Evolutionary conservation across 805 yeast species (phyloP).

Genomic region (Nakazawaea siamensis): DNA sequence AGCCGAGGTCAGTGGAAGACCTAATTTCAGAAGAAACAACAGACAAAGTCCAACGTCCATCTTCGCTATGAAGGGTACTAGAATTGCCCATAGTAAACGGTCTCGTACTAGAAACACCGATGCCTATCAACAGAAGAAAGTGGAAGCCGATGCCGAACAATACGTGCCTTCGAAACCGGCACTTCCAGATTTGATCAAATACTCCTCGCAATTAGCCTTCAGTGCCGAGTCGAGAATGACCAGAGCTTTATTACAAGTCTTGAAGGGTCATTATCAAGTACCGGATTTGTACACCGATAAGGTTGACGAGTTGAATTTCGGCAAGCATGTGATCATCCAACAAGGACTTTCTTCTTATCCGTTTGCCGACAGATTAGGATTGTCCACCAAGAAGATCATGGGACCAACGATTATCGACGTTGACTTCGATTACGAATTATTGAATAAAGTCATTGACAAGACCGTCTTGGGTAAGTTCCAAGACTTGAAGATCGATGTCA

Average conservation of each 20-base stretch:
- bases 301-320: conserved; percentile 1
- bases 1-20: background rate
- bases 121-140: background rate
- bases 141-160: background rate
- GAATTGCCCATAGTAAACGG: conserved; percentile 1
- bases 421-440: conserved; percentile 8
- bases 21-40: background rate
- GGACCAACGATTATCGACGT: conserved; percentile 7
- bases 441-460: conserved; percentile 7
- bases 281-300: conserved; percentile 7
- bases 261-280: conserved; percentile 4
- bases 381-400: background rate
- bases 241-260: conserved; percentile 6
- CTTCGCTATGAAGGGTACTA: conserved; percentile 1
- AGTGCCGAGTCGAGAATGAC: conserved; percentile 7
- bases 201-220: conserved; percentile 7
- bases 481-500: conserved; percentile 6
- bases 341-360: conserved; percentile 6
- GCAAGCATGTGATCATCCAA: background rate
- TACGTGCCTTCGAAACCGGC: conserved; percentile 4
- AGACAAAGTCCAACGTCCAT: background rate
- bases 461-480: conserved; percentile 11
- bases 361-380: conserved; percentile 2
- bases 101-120: background rate
- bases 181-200: conserved; percentile 7